Evolutionary conservation across 208 protist genomes (phyloP).

Genomic region (Wallacemonas sp.): DNA sequence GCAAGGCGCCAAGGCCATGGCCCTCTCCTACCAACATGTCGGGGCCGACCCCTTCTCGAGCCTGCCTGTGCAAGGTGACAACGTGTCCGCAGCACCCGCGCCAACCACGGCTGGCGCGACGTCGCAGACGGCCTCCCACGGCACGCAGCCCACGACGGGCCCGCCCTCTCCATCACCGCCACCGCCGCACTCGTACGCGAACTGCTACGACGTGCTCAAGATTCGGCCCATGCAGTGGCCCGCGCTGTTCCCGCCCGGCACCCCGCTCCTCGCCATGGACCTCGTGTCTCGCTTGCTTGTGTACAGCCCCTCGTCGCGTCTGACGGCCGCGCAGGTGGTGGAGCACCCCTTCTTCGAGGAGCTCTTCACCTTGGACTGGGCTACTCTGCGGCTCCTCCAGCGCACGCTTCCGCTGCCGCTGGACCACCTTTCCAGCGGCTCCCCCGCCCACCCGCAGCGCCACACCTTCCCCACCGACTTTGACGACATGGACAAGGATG

Average conservation of each 20-base stretch:
- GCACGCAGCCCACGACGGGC: neutral
- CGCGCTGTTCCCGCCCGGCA: conserved; percentile 80
- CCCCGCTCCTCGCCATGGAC: conserved; percentile 93
- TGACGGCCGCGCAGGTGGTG: conserved; percentile 97
- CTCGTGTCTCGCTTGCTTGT: conserved; percentile 96
- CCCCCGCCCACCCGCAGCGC: too few relatives aligned
- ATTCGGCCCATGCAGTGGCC: conserved; percentile 96
- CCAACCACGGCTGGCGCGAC: neutral
- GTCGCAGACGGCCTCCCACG: conserved; percentile 3
- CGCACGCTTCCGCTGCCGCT: neutral
- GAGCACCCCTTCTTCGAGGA: conserved; percentile 97
- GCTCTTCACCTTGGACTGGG: conserved; percentile 62
- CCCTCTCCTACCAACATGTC: conserved; percentile 18
- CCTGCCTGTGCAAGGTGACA: neutral
- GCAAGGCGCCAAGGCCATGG: conserved; percentile 87
- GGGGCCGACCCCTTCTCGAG: conserved; percentile 27
- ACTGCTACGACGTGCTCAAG: conserved; percentile 96
- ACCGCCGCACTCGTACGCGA: conserved; percentile 41
- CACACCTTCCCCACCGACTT: neutral
- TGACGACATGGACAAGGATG: neutral
- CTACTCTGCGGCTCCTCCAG: conserved; percentile 13
- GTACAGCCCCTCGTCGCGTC: conserved; percentile 95
- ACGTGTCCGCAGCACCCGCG: neutral
- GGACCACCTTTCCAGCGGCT: too few relatives aligned
- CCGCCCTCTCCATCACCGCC: conserved; percentile 22